A percentile compares a stretch with the other conserved stretches of the same genome.
These are phyloP conservation scores for Schwanniomyces yamadae DNA, from an alignment of 805 yeast genomes.

Conservation along the genomic window DNA sequence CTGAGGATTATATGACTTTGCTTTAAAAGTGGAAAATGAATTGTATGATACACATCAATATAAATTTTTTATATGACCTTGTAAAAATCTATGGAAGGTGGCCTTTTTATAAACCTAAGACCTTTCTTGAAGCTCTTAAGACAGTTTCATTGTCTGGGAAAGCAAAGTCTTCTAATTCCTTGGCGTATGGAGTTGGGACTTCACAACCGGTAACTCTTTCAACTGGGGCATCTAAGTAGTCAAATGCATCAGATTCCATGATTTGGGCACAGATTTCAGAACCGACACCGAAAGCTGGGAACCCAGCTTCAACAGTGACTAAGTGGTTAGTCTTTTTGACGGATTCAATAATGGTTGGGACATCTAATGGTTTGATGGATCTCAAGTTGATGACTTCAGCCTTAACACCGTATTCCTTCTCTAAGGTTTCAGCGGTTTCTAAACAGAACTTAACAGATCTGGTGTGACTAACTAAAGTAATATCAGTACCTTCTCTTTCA, in stretches of 20 bases:
- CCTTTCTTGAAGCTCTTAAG: constrained; percentile 82
- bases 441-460: constrained; percentile 85
- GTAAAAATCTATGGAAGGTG: constrained; percentile 2
- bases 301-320: constrained; percentile 94
- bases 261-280: constrained; percentile 96
- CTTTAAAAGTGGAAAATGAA: constrained; percentile 2
- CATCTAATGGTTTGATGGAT: constrained; percentile 94
- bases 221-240: constrained; percentile 97
- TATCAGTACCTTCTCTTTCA: constrained; percentile 89
- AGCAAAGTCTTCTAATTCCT: constrained; percentile 94
- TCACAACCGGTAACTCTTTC: constrained; percentile 99
- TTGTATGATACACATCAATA: constrained; percentile 5
- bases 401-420: constrained; percentile 79
- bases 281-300: constrained; percentile 98
- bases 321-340: constrained; percentile 96
- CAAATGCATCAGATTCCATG: constrained; percentile 98
- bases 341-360: constrained; percentile 77
- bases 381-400: constrained; percentile 96
- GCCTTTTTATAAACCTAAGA: constrained; percentile 56
- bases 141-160: constrained; percentile 96
- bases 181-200: constrained; percentile 98
- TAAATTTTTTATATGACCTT: background rate
- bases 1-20: too few species aligned
- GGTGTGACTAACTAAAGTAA: constrained; percentile 86
- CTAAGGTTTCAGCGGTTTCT: constrained; percentile 85